Percentiles rank a stretch among this genome's conserved stretches.
These are phyloP conservation scores for Pythium sp. DNA, from an alignment of 352 stramenopile genomes.

Conservation along the genomic window DNA sequence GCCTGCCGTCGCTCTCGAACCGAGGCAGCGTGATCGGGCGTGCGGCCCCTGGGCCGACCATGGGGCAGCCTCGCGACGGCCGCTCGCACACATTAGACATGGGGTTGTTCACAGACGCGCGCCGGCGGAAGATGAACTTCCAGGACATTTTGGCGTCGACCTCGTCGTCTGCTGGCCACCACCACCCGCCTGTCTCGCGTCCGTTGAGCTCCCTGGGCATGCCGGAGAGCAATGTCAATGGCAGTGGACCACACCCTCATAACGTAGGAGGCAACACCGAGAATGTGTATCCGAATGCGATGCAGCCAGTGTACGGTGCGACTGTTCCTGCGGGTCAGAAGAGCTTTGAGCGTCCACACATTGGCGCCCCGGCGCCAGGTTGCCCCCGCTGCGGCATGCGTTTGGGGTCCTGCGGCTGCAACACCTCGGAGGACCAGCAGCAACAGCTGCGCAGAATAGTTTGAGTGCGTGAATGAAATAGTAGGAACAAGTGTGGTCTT, in stretches of 20 bases:
- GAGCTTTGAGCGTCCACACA: conserved; percentile 28
- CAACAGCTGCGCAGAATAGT: conserved; percentile 41
- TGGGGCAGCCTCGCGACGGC: conserved; percentile 73
- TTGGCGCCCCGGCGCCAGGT: neutral
- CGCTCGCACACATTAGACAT: conserved; percentile 86
- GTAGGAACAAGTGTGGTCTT: neutral
- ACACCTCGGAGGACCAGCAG: conserved; percentile 21
- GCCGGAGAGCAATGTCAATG: conserved; percentile 6
- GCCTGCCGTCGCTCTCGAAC: conserved; percentile 59
- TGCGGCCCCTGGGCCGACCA: conserved; percentile 35
- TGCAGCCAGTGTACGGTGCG: conserved; percentile 18
- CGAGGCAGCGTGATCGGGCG: conserved; percentile 36
- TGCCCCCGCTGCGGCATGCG: conserved; percentile 23
- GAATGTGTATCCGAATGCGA: conserved; percentile 50
- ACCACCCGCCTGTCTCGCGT: conserved; percentile 9
- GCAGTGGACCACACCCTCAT: neutral
- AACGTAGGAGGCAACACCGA: conserved; percentile 30
- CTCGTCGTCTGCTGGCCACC: conserved; percentile 12
- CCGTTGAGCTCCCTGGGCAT: conserved; percentile 13
- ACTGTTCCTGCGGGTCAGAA: conserved; percentile 13
- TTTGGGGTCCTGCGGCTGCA: conserved; percentile 16
- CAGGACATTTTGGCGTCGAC: conserved; percentile 82
- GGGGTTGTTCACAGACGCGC: conserved; percentile 72
- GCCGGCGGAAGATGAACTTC: conserved; percentile 86
- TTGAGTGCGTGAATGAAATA: conserved; percentile 23